Percentiles rank a stretch among this genome's conserved stretches.
Evolutionary conservation across 129 eudicot genomes (phyloP).

Genomic region (Lactuca saligna): DNA sequence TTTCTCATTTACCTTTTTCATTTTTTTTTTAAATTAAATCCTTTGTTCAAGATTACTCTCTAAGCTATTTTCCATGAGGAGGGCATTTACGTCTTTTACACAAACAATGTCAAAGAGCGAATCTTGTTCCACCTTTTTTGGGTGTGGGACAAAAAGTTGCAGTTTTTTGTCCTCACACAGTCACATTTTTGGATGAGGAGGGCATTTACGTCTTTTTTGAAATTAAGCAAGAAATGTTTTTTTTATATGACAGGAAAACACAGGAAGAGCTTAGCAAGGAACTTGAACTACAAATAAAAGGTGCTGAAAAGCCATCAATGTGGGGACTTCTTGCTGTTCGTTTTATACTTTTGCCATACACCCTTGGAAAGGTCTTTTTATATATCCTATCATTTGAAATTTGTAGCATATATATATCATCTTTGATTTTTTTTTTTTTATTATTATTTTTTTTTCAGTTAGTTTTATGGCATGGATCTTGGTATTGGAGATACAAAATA

Average conservation of each 20-base stretch:
- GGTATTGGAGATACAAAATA: constrained; percentile 91
- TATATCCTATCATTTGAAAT: not conserved
- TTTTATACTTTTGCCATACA: constrained; percentile 81
- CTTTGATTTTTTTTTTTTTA: too few relatives aligned
- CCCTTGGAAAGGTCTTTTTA: constrained; percentile 65
- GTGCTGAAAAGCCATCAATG: constrained; percentile 89
- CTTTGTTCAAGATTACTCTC: not conserved
- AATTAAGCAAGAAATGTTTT: constrained; percentile 1
- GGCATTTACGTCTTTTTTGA: not conserved
- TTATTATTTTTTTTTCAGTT: constrained; percentile 45
- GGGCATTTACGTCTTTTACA: too few relatives aligned
- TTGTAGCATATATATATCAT: too few relatives aligned
- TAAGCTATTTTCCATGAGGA: too few relatives aligned
- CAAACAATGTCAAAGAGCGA: too few relatives aligned
- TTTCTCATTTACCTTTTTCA: not conserved
- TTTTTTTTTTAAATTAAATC: not conserved
- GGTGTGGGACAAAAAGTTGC: too few relatives aligned
- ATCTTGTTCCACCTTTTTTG: too few relatives aligned
- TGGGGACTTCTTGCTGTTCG: constrained; percentile 92
- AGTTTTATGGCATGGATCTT: constrained; percentile 66
- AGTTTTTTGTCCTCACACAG: too few relatives aligned
- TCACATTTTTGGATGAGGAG: not conserved
- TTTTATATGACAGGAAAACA: constrained; percentile 51
- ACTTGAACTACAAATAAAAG: constrained; percentile 94
- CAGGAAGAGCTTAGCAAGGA: constrained; percentile 89